Evolutionary conservation across 1,284 basidiomycete genomes (phyloP).

Genomic region (Mycena sp.): DNA sequence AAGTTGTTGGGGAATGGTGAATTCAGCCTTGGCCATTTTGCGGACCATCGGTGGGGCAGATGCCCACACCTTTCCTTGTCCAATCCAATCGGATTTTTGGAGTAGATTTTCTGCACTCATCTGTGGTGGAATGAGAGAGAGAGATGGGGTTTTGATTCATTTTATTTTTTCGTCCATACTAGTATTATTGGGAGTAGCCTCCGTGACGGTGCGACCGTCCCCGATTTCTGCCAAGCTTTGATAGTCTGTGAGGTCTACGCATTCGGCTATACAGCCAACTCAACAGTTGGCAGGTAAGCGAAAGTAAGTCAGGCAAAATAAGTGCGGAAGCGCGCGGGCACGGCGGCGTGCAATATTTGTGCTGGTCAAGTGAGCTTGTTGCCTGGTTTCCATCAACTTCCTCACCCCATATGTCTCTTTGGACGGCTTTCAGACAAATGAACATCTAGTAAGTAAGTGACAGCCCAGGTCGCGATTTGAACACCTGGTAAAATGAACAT

Average conservation of each 20-base stretch:
- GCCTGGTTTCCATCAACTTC: no score
- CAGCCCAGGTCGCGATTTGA: background rate
- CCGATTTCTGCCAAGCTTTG: no score
- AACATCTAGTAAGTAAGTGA: background rate
- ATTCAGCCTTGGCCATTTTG: background rate
- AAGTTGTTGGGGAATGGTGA: background rate
- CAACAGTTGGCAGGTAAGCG: no score
- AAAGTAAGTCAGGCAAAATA: no score
- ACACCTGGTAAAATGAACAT: background rate
- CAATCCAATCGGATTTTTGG: constrained; percentile 6
- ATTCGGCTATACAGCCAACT: no score
- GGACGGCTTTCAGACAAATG: background rate
- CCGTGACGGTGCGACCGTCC: no score
- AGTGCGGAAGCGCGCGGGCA: no score
- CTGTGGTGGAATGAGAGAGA: background rate
- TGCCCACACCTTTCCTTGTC: background rate
- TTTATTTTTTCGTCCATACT: background rate
- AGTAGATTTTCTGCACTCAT: background rate
- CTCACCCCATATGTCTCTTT: background rate
- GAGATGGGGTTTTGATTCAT: background rate
- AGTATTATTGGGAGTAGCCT: no score
- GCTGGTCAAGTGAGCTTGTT: no score
- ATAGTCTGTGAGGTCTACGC: no score
- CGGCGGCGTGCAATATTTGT: no score
- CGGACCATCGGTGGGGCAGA: background rate